These are phyloP conservation scores for Monsonia emarginata DNA, from an alignment of 441 rosid genomes.

Conservation along the genomic window DNA sequence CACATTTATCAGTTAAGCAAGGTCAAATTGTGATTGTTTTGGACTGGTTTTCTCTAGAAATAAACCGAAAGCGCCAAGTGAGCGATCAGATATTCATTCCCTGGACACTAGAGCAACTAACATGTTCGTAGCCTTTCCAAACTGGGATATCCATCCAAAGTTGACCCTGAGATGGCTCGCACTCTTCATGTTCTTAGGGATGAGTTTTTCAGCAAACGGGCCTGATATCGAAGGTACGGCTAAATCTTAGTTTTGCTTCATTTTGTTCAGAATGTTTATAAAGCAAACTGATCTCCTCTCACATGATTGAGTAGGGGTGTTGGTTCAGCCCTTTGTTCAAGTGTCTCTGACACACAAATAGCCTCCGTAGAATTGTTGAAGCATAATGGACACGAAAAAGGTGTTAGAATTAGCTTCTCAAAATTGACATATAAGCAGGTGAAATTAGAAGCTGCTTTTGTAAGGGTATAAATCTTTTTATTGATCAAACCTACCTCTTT, in stretches of 20 bases:
- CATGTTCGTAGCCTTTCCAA: constrained; percentile 24
- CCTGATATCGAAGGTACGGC: constrained; percentile 68
- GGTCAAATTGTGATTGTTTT: background rate
- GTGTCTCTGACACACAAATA: no score
- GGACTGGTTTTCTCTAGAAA: background rate
- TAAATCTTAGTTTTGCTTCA: background rate
- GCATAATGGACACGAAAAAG: no score
- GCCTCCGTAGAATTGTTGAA: no score
- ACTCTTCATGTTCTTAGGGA: constrained; percentile 26
- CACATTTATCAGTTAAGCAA: background rate
- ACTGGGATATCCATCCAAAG: constrained; percentile 21
- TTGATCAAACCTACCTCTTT: no score
- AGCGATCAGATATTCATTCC: constrained; percentile 5
- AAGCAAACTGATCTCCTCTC: no score
- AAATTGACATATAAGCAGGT: no score
- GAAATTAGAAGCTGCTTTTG: no score
- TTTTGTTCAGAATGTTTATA: background rate
- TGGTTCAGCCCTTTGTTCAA: no score
- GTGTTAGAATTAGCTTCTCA: no score
- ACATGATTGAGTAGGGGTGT: no score
- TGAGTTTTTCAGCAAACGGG: constrained; percentile 34
- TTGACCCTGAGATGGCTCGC: constrained; percentile 30
- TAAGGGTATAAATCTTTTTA: no score
- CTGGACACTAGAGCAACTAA: constrained; percentile 16
- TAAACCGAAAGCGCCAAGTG: constrained; percentile 18